A percentile compares a stretch with the other conserved stretches of the same genome.
Conservation (phyloP, 2,329 filamentous ascomycete species). For the Pezicula neosporulosa region DNA sequence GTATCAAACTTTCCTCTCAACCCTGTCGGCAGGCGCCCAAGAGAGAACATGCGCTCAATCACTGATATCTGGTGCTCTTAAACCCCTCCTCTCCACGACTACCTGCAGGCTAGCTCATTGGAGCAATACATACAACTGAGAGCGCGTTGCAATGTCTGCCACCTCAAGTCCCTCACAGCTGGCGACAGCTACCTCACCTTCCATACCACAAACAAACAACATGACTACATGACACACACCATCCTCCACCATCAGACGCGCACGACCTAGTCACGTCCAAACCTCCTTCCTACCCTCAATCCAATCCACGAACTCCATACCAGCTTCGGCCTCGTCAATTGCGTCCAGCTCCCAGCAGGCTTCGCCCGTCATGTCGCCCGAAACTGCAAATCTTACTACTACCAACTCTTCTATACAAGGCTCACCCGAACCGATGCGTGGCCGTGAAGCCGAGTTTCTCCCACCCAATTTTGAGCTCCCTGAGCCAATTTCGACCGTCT, state of each 20-base stretch:
- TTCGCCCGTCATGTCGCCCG: slow-evolving; percentile 56
- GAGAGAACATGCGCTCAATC: slow-evolving; percentile 24
- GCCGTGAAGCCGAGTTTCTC: slow-evolving; percentile 48
- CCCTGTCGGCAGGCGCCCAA: slow-evolving; percentile 2
- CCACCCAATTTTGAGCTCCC: slow-evolving; percentile 65
- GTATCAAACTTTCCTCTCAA: background rate
- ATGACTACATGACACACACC: slow-evolving; percentile 18
- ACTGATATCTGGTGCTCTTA: slow-evolving; percentile 17
- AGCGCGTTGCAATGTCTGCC: slow-evolving; percentile 13
- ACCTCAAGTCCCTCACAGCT: slow-evolving; percentile 15
- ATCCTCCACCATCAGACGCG: slow-evolving; percentile 9
- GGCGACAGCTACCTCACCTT: slow-evolving; percentile 8
- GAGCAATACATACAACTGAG: slow-evolving; percentile 8
- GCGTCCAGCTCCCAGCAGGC: slow-evolving; percentile 48
- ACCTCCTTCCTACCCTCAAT: slow-evolving; percentile 23
- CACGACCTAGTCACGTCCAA: slow-evolving; percentile 27
- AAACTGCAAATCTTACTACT: slow-evolving; percentile 45
- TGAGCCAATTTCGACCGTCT: slow-evolving; percentile 61
- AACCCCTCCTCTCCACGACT: slow-evolving; percentile 10
- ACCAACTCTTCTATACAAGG: slow-evolving; percentile 62
- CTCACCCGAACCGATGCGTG: slow-evolving; percentile 61
- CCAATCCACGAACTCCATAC: slow-evolving; percentile 33
- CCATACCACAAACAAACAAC: slow-evolving; percentile 8
- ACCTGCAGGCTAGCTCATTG: slow-evolving; percentile 16
- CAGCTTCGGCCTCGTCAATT: slow-evolving; percentile 50